Conservation (phyloP, 139 green algal genomes). For the Nannochloris sp. region DNA sequence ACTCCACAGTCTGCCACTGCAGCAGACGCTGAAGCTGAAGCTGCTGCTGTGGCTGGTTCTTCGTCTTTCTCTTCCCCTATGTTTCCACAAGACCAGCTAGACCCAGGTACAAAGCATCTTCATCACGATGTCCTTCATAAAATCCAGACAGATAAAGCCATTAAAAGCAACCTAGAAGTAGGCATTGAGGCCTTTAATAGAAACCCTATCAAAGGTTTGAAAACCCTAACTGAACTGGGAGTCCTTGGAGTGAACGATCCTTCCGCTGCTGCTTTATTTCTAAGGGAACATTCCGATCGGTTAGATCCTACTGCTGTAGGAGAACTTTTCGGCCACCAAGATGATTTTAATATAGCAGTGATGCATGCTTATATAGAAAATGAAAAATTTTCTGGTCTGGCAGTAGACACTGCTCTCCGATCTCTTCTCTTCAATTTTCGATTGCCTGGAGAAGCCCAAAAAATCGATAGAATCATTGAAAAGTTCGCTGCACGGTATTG, state of each 20-base stretch:
- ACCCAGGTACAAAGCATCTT: not conserved
- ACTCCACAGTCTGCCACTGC: not conserved
- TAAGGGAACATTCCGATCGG: slow-evolving; percentile 42
- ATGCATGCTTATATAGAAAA: slow-evolving; percentile 78
- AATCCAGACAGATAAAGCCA: slow-evolving; percentile 60
- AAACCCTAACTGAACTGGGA: slow-evolving; percentile 24
- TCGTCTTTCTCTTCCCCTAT: not conserved
- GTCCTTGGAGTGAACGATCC: slow-evolving; percentile 2
- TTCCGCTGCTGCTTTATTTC: slow-evolving; percentile 51
- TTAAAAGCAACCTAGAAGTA: slow-evolving; percentile 53
- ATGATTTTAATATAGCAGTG: slow-evolving; percentile 38
- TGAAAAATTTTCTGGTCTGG: slow-evolving; percentile 36
- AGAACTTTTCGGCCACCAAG: slow-evolving; percentile 77
- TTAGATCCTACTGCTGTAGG: slow-evolving; percentile 67
- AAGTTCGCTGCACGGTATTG: slow-evolving; percentile 93
- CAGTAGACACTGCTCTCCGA: slow-evolving; percentile 67
- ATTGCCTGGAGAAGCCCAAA: slow-evolving; percentile 94
- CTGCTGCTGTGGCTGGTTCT: not conserved
- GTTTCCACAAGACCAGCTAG: not conserved
- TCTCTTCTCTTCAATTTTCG: slow-evolving; percentile 61
- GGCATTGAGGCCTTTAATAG: slow-evolving; percentile 77
- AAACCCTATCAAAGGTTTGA: slow-evolving; percentile 13
- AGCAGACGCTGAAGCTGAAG: not conserved
- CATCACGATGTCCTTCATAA: slow-evolving; percentile 45
- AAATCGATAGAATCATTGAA: slow-evolving; percentile 99